phyloP scores from a whole-genome alignment of 176 grass and related monocot species.

The Panicum miliaceum region DNA sequence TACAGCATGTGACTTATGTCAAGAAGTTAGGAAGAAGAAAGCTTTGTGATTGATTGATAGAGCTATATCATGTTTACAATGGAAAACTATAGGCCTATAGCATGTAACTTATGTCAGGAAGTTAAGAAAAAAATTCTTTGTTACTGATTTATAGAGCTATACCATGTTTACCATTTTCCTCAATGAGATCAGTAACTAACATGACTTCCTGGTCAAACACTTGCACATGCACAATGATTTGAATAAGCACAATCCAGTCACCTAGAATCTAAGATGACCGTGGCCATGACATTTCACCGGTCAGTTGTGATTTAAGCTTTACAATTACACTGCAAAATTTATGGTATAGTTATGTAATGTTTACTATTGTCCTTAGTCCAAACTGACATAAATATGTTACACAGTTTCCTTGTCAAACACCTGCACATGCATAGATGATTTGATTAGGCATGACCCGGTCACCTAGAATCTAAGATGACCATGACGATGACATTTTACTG shows the following conservation, averaged over 20 bases:
- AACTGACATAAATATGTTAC: neutral
- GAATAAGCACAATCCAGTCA: neutral
- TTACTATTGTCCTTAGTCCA: neutral
- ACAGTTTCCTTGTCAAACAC: neutral
- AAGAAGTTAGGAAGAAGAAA: too few relatives aligned
- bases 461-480: neutral
- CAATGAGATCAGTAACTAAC: neutral
- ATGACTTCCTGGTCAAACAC: neutral
- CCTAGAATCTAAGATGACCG: neutral
- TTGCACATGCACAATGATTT: neutral
- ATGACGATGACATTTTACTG: neutral
- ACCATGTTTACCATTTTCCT: too few relatives aligned
- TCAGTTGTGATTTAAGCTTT: neutral
- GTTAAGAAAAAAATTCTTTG: too few relatives aligned
- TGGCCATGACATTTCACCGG: neutral
- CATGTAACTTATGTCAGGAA: too few relatives aligned
- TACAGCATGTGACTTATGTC: too few relatives aligned
- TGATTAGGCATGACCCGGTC: conserved; percentile 9
- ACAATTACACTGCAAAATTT: neutral
- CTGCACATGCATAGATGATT: neutral
- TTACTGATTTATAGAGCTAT: too few relatives aligned
- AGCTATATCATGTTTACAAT: neutral
- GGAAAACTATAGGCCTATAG: too few relatives aligned
- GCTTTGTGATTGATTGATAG: neutral
- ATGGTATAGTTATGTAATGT: neutral